phyloP scores from a whole-genome alignment of 108 stramenopile genomes.

The Cyclotella cryptica region DNA sequence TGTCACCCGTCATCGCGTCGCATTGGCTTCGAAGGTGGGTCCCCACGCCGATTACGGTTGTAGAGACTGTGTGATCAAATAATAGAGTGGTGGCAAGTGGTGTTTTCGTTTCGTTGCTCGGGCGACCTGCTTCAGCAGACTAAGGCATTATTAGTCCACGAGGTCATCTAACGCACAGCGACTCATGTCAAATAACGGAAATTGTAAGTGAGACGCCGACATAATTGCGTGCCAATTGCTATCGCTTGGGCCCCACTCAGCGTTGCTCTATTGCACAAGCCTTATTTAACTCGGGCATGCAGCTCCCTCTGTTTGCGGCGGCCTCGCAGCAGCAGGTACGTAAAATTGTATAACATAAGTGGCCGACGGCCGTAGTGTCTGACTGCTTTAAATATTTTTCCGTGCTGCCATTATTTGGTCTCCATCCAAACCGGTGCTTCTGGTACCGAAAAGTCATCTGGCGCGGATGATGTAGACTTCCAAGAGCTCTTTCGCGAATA shows the following conservation, averaged over 20 bases:
- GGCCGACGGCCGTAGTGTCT: too few species aligned
- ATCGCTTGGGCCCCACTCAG: background rate
- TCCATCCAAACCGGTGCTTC: background rate
- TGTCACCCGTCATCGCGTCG: background rate
- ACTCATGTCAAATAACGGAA: conserved; percentile 32
- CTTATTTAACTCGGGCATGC: conserved; percentile 26
- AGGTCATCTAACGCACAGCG: background rate
- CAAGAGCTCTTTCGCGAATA: conserved; percentile 60
- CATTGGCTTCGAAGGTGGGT: background rate
- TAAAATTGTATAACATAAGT: too few species aligned
- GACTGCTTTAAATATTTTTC: background rate
- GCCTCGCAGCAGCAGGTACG: conserved; percentile 43
- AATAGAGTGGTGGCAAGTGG: background rate
- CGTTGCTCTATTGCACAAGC: background rate
- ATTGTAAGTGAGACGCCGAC: conserved; percentile 23
- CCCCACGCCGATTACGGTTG: background rate
- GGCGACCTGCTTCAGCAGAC: too few species aligned
- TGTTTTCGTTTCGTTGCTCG: too few species aligned
- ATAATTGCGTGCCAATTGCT: background rate
- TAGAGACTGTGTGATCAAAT: background rate
- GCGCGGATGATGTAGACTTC: conserved; percentile 47
- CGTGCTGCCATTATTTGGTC: background rate
- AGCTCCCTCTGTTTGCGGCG: conserved; percentile 40
- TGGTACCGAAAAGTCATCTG: background rate
- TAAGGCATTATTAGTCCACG: too few species aligned